Evolutionary conservation across 345 rosid genomes (phyloP), one percentile per base, ranked within the genome.

Genomic region (Eucalyptus cloeziana): DNA sequence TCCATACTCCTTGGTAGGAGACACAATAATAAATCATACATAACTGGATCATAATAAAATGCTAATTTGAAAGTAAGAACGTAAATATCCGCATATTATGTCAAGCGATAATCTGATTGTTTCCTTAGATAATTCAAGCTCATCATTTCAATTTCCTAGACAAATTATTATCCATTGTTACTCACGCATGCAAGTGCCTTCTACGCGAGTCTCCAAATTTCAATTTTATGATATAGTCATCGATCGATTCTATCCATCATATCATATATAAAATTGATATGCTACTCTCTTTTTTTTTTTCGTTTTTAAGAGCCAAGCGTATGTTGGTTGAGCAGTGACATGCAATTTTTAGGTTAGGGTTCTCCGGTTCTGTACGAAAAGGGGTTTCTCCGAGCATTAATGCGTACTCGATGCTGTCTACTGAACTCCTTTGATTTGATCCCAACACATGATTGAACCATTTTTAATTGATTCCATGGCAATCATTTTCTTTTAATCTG

Each of bases 1-100:
- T 16, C n/a, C 76, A n/a, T 64, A 64, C 37, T n/a, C 0, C 3
- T 64, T 24, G 13, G 0, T 24, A n/a, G 21, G 4, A 14, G 40
- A 64, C 76, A n/a, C 33, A 30, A 62, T n/a, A n/a, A 64, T n/a
- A n/a, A 64, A 14, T n/a, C 37, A 8, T n/a, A n/a, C 21, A 64
- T 64, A 15, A 64, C 37, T 7, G 10, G 37, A 64, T 64, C 76
- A n/a, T n/a, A 64, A 64, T 1, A 64, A 64, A n/a, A n/a, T 64
- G 19, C 76, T n/a, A n/a, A n/a, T 64, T n/a, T n/a, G 37, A 64
- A n/a, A 64, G 4, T 0, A 64, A 64, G 19, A 64, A 14, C 37
- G 0, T 7, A n/a, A n/a, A n/a, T 14, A n/a, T 64, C 37, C 21
- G 3, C 7, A 11, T 5, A 30, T 62, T 62, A 3, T 30, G 1